These are phyloP conservation scores for Mycena albidolilacea DNA, from an alignment of 768 basidiomycete species.

Conservation along the genomic window DNA sequence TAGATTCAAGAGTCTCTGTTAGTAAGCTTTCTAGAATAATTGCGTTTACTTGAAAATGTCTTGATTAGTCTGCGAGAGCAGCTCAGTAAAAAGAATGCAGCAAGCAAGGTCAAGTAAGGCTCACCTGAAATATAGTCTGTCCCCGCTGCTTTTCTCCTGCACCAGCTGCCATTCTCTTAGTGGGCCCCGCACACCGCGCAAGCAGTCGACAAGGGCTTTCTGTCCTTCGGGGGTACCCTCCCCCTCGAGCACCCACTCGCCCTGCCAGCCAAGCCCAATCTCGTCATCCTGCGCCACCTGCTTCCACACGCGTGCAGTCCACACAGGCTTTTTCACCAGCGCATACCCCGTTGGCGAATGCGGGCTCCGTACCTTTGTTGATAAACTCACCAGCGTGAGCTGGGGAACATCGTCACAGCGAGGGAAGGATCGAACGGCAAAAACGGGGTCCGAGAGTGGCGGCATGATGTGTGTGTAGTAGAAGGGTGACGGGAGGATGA, in stretches of 20 bases:
- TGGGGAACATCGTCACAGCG: slow-evolving; percentile 60
- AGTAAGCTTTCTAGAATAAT: neutral
- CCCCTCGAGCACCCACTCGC: slow-evolving; percentile 86
- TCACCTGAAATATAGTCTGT: slow-evolving; percentile 77
- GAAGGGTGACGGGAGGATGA: slow-evolving; percentile 80
- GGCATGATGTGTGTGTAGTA: slow-evolving; percentile 81
- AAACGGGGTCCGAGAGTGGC: slow-evolving; percentile 54
- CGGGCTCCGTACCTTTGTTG: slow-evolving; percentile 69
- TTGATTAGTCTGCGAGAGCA: slow-evolving; percentile 33
- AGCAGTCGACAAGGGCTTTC: slow-evolving; percentile 68
- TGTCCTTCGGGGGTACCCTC: slow-evolving; percentile 82
- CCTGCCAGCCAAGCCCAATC: slow-evolving; percentile 65
- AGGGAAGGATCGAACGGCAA: slow-evolving; percentile 54
- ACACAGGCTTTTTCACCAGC: slow-evolving; percentile 72
- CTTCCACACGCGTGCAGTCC: slow-evolving; percentile 71
- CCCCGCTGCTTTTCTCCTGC: slow-evolving; percentile 72
- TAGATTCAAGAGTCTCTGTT: neutral
- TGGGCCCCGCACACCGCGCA: slow-evolving; percentile 54
- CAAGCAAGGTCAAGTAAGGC: slow-evolving; percentile 39
- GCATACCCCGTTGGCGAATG: slow-evolving; percentile 73
- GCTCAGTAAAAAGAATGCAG: neutral
- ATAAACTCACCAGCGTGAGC: slow-evolving; percentile 62
- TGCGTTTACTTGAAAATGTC: slow-evolving; percentile 30
- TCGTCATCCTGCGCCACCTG: slow-evolving; percentile 48
- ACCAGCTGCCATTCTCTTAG: slow-evolving; percentile 67